Percentiles rank a stretch among this genome's conserved stretches.
These are phyloP conservation scores for Candida methanosorbosa DNA, from an alignment of 805 yeast genomes.

Conservation along the genomic window DNA sequence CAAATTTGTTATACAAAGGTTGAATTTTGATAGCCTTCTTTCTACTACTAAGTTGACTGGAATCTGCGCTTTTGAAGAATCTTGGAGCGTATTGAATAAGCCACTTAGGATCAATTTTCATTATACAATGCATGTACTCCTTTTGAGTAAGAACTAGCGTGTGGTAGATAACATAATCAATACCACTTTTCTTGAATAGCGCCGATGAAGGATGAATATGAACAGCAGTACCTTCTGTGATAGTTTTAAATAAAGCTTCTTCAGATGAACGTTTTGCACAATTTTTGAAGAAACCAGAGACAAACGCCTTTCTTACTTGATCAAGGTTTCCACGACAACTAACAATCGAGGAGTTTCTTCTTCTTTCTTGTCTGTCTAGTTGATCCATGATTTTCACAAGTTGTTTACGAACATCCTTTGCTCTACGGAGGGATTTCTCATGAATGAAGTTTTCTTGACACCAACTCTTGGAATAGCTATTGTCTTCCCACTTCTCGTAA, in stretches of 20 bases:
- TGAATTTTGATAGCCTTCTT: conserved; percentile 58
- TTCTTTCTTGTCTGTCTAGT: conserved; percentile 21
- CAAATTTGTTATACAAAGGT: conserved; percentile 58
- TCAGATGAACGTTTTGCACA: conserved; percentile 59
- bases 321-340: conserved; percentile 53
- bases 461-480: conserved; percentile 56
- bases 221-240: conserved; percentile 65
- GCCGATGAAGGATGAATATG: conserved; percentile 84
- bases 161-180: conserved; percentile 78
- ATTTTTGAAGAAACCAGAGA: conserved; percentile 62
- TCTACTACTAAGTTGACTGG: conserved; percentile 36
- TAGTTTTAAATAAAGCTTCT: conserved; percentile 41
- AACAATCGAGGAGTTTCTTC: conserved; percentile 13
- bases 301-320: conserved; percentile 48
- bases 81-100: conserved; percentile 60
- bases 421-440: conserved; percentile 65
- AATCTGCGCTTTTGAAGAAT: conserved; percentile 60
- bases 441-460: conserved; percentile 77
- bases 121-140: conserved; percentile 88
- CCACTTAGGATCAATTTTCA: conserved; percentile 80
- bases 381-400: conserved; percentile 46
- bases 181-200: conserved; percentile 39
- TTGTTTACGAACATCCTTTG: conserved; percentile 74
- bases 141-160: conserved; percentile 73
- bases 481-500: conserved; percentile 66